Conservation (phyloP, 2,329 filamentous ascomycete genomes). For the Bipolaris oryzae region DNA sequence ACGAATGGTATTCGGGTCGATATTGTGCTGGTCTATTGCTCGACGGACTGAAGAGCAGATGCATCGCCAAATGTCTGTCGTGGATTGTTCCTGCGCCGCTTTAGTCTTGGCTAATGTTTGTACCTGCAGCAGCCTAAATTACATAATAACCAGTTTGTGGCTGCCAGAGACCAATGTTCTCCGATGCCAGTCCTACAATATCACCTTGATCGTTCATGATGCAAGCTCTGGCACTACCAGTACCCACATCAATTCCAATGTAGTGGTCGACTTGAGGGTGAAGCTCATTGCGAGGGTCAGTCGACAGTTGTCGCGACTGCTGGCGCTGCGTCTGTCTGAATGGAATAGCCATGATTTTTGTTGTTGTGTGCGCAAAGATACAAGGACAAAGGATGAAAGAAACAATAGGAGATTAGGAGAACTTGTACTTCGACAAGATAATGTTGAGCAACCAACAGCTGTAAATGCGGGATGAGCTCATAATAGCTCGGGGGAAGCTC, state of each 20-base stretch:
- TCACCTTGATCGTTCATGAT: slow-evolving; percentile 92
- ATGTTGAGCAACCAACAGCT: slow-evolving; percentile 43
- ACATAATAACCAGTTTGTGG: slow-evolving; percentile 62
- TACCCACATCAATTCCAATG: slow-evolving; percentile 95
- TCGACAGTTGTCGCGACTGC: slow-evolving; percentile 55
- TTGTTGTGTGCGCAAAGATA: background rate
- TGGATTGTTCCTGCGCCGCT: slow-evolving; percentile 83
- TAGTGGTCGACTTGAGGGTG: slow-evolving; percentile 64
- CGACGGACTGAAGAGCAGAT: slow-evolving; percentile 88
- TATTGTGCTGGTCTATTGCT: slow-evolving; percentile 79
- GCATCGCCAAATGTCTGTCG: slow-evolving; percentile 93
- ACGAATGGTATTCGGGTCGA: slow-evolving; percentile 75
- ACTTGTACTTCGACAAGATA: slow-evolving; percentile 17
- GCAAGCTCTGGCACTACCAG: slow-evolving; percentile 91
- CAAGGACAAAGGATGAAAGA: background rate
- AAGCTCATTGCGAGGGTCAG: slow-evolving; percentile 62
- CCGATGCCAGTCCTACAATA: slow-evolving; percentile 68
- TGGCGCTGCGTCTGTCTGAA: slow-evolving; percentile 37
- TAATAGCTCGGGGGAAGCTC: slow-evolving; percentile 35
- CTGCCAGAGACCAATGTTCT: slow-evolving; percentile 61
- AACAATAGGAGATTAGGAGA: slow-evolving; percentile 1
- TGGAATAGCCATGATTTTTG: slow-evolving; percentile 34
- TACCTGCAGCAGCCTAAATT: slow-evolving; percentile 17
- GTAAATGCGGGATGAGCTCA: slow-evolving; percentile 46
- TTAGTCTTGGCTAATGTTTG: slow-evolving; percentile 14